These are phyloP conservation scores for Trifolium subterraneum DNA, from an alignment of 306 rosid genomes.

Conservation along the genomic window DNA sequence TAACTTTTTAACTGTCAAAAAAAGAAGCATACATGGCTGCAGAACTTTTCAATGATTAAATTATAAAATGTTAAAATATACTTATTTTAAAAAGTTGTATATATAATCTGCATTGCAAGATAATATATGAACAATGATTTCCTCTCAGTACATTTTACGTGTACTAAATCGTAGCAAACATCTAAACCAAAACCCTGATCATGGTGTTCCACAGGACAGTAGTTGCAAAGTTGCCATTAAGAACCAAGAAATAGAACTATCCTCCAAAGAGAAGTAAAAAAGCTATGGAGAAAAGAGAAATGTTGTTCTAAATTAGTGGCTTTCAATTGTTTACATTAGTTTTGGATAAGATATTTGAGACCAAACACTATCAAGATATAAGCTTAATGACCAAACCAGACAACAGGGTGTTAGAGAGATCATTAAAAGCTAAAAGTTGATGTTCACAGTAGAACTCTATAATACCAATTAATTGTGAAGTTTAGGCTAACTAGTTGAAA, in stretches of 20 bases:
- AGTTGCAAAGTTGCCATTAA: constrained; percentile 42
- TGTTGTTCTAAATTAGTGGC: constrained; percentile 39
- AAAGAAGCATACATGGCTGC: too few species aligned
- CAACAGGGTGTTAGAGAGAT: not conserved
- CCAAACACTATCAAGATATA: constrained; percentile 29
- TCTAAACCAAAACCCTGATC: constrained; percentile 66
- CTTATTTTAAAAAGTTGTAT: too few species aligned
- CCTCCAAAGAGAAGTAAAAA: too few species aligned
- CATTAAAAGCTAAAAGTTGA: not conserved
- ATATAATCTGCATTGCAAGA: too few species aligned
- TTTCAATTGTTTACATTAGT: constrained; percentile 30
- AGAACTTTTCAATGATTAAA: too few species aligned
- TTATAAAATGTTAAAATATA: too few species aligned
- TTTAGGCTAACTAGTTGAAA: constrained; percentile 20
- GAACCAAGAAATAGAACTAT: too few species aligned
- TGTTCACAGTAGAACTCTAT: not conserved
- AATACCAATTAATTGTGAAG: not conserved
- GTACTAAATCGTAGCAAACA: not conserved
- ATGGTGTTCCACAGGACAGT: constrained; percentile 68
- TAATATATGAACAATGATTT: too few species aligned
- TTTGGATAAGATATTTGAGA: constrained; percentile 48
- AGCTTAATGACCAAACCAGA: not conserved
- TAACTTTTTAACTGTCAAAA: too few species aligned
- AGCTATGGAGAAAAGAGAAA: constrained; percentile 8
- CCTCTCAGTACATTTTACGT: too few species aligned